These are phyloP conservation scores for Polygonum maritimum DNA, from an alignment of 148 eudicot genomes.

Conservation along the genomic window DNA sequence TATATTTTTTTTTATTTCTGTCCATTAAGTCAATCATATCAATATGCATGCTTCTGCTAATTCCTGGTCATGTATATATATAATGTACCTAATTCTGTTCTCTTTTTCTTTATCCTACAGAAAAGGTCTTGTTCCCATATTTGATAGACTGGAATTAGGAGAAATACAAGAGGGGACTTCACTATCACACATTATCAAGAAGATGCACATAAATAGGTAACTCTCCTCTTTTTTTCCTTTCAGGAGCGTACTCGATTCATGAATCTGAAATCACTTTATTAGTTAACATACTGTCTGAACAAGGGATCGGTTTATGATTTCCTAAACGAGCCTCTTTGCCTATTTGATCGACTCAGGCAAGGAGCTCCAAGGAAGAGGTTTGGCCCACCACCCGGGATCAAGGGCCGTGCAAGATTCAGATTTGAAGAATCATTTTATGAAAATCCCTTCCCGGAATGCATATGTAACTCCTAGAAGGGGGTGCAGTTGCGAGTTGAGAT, in stretches of 20 bases:
- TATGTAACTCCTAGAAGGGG: conserved; percentile 31
- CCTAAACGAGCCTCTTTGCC: background rate
- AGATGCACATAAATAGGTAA: conserved; percentile 69
- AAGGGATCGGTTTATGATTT: background rate
- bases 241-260: background rate
- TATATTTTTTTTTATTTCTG: background rate
- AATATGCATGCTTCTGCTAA: background rate
- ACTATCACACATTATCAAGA: conserved; percentile 38
- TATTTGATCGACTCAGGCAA: conserved; percentile 30
- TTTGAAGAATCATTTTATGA: conserved; percentile 82
- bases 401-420: conserved; percentile 67
- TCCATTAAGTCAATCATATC: background rate
- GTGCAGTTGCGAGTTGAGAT: background rate
- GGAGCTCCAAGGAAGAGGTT: conserved; percentile 76
- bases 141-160: conserved; percentile 67
- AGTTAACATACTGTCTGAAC: background rate
- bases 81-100: background rate
- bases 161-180: conserved; percentile 35
- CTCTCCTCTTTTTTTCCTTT: background rate
- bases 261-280: background rate
- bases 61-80: background rate
- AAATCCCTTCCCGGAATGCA: conserved; percentile 87
- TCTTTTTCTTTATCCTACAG: conserved; percentile 28
- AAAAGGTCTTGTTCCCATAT: conserved; percentile 64
- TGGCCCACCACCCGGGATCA: conserved; percentile 64